phyloP scores from a whole-genome alignment of 805 yeast genomes.

The Hemisphaericaspora nanyangensis region DNA sequence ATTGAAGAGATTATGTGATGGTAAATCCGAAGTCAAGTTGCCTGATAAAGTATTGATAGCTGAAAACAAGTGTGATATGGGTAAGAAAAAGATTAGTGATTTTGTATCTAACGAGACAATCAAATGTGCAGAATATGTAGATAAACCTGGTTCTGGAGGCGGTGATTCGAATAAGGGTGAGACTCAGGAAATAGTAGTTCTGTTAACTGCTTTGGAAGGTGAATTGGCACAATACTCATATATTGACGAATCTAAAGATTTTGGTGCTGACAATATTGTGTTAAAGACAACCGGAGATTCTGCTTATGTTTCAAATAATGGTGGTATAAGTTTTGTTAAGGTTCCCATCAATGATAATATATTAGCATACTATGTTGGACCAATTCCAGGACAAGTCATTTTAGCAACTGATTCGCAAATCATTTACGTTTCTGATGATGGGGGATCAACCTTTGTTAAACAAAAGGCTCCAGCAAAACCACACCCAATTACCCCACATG shows the following conservation, averaged over 20 bases:
- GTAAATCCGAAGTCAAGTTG: conserved; percentile 18
- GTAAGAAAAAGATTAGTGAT: conserved; percentile 19
- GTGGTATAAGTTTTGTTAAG: conserved; percentile 40
- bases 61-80: conserved; percentile 42
- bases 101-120: conserved; percentile 25
- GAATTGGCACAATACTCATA: conserved; percentile 54
- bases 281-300: conserved; percentile 50
- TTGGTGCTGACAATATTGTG: conserved; percentile 44
- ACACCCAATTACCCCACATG: conserved; percentile 27
- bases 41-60: conserved; percentile 41
- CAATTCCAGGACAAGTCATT: conserved; percentile 52
- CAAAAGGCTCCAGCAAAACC: conserved; percentile 51
- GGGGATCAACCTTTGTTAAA: conserved; percentile 55
- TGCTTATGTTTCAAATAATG: conserved; percentile 57
- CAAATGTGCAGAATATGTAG: conserved; percentile 30
- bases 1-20: conserved; percentile 22
- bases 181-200: conserved; percentile 29
- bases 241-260: conserved; percentile 45
- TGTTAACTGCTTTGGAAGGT: conserved; percentile 47
- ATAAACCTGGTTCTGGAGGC: conserved; percentile 7
- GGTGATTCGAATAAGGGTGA: conserved; percentile 7
- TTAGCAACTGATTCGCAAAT: conserved; percentile 46
- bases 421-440: conserved; percentile 60
- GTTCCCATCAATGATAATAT: conserved; percentile 32
- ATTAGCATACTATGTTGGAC: conserved; percentile 45